Base-by-base conservation (phyloP, 129 eudicot genomes). In the Pseudognaphalium luteoalbum region DNA sequence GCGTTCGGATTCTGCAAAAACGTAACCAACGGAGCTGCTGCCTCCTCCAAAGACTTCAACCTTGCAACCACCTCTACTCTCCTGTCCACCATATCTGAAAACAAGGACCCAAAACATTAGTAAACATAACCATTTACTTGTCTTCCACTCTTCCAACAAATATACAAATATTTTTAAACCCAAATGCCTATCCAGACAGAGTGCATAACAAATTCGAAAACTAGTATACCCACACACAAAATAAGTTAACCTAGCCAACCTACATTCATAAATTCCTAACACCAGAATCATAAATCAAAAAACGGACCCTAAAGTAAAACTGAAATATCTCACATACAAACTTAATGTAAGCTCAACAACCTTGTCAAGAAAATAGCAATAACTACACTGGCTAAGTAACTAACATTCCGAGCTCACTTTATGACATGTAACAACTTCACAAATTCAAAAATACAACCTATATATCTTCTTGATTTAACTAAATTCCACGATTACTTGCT, bases 1-100 rank as follows among this genome's bases (percentile, higher is more conserved):
- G 96, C 91, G 78, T 68, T 90, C 19, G 89, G 92, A 75, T 95
- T 91, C 85, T 89, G 99, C 87, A 95, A 84, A 70, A 95, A 95
- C 3, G 87, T 76, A 19, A 95, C 80, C 85, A 95, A 85, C 0
- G 99, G 99, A 29, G 97, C 97, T 1, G 99, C 99, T 22, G 89
- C 90, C 69, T 95, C 99, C 74, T 95, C 99, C 87, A 95, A 65
- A 14, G 96, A 87, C 88, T 95, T 95, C 88, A 95, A 80, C 69
- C 97, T 80, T 5, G 97, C 94, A 71, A 95, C 97, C 54, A 95
- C 99, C 81, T 89, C 97, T 9, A 70, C 91, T 86, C 99, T 91
- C 87, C 99, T 91, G 50, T 95, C 99, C 85, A 95, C 88, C 99
- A 95, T 95, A 67, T 91, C 99, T 95, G 25, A 44, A 30, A 52